phyloP scores from a whole-genome alignment of 1,284 basidiomycete species.

The Ganoderma leucocontextum region DNA sequence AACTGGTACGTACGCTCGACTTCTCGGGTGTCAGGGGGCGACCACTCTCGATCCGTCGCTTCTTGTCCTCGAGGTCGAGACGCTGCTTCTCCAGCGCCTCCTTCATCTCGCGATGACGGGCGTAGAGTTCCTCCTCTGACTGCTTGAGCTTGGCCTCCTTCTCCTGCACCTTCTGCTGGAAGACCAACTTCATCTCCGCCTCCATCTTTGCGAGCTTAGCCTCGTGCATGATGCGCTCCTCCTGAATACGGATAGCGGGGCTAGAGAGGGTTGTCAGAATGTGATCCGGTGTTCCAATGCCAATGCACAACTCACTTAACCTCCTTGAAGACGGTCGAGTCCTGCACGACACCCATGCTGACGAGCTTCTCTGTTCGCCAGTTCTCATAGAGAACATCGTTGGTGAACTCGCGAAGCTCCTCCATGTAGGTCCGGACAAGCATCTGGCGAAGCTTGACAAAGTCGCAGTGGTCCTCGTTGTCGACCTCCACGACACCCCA shows the following conservation, averaged over 20 bases:
- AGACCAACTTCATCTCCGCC: slow-evolving; percentile 99
- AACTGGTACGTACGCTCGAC: slow-evolving; percentile 61
- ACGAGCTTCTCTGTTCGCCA: slow-evolving; percentile 95
- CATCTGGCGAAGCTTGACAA: slow-evolving; percentile 98
- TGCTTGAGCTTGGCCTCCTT: slow-evolving; percentile 98
- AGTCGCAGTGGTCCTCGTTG: slow-evolving; percentile 98
- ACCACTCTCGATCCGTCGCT: slow-evolving; percentile 94
- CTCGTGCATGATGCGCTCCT: slow-evolving; percentile 93
- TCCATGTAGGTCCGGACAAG: slow-evolving; percentile 98
- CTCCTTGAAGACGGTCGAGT: slow-evolving; percentile 97
- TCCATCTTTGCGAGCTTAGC: slow-evolving; percentile 99
- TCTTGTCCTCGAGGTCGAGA: slow-evolving; percentile 96
- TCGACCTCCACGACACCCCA: slow-evolving; percentile 99
- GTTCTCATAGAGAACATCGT: slow-evolving; percentile 93
- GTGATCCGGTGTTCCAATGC: slow-evolving; percentile 1
- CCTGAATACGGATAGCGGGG: slow-evolving; percentile 93
- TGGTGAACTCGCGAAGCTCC: slow-evolving; percentile 94
- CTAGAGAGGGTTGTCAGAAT: slow-evolving; percentile 51
- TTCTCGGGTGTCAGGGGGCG: slow-evolving; percentile 96
- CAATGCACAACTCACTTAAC: slow-evolving; percentile 79
- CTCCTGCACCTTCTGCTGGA: slow-evolving; percentile 99
- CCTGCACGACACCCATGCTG: slow-evolving; percentile 96
- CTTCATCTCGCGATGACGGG: slow-evolving; percentile 98
- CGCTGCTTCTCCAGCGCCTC: slow-evolving; percentile 98
- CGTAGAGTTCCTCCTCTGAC: slow-evolving; percentile 97